These are phyloP conservation scores for Cryptococcus wingfieldii DNA, from an alignment of 1,284 basidiomycete species.

Conservation along the genomic window DNA sequence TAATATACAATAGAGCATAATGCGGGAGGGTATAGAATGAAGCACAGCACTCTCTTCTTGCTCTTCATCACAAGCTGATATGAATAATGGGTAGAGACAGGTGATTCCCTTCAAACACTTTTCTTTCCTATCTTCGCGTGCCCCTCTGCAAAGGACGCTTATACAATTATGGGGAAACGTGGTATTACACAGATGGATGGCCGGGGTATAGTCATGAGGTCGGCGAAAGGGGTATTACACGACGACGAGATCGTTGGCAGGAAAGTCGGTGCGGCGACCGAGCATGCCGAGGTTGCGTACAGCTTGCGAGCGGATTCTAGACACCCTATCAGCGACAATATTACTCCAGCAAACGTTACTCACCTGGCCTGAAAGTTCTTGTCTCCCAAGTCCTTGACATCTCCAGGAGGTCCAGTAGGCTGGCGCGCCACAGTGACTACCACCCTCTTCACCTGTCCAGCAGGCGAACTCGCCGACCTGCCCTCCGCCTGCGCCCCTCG, in stretches of 20 bases:
- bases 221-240: constrained; percentile 2
- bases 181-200: background rate
- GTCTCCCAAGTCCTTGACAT: constrained; percentile 75
- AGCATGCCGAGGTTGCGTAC: constrained; percentile 36
- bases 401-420: constrained; percentile 78
- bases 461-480: background rate
- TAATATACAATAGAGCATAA: background rate
- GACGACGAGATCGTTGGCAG: constrained; percentile 8
- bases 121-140: no score
- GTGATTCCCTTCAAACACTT: no score
- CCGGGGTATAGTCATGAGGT: background rate
- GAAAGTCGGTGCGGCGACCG: constrained; percentile 24
- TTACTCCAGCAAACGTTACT: constrained; percentile 2
- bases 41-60: background rate
- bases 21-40: no score
- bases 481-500: background rate
- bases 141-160: background rate
- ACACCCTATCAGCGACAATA: background rate
- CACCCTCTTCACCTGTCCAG: background rate
- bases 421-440: constrained; percentile 56
- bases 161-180: background rate
- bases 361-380: constrained; percentile 69
- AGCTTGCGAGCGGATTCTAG: constrained; percentile 26
- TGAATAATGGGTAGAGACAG: background rate
- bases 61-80: background rate